A percentile compares a stretch with the other conserved stretches of the same genome.
Conservation (phyloP, 2,329 filamentous ascomycete genomes). For the Xylariaceae sp. region DNA sequence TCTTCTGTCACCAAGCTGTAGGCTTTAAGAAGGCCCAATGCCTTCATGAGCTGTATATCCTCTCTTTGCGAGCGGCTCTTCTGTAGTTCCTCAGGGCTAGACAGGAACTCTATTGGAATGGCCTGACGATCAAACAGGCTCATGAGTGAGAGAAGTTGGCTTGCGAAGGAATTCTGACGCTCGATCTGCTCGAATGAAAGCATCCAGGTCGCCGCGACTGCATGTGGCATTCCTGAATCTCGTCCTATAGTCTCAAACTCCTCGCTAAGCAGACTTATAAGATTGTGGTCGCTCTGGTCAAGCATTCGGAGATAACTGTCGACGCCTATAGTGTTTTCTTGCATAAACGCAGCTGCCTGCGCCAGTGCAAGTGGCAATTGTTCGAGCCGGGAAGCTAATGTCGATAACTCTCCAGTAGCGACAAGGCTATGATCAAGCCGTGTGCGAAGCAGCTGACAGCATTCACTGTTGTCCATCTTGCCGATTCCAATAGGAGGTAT, state of each 20-base stretch:
- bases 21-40: slow-evolving; percentile 3
- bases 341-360: slow-evolving; percentile 47
- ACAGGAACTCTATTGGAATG: slow-evolving; percentile 39
- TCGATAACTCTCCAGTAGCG: no score
- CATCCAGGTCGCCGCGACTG: slow-evolving; percentile 44
- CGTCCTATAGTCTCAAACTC: slow-evolving; percentile 42
- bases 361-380: slow-evolving; percentile 45
- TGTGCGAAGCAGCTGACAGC: slow-evolving; percentile 34
- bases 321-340: slow-evolving; percentile 37
- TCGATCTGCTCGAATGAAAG: slow-evolving; percentile 46
- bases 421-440: no score
- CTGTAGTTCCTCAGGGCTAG: no score
- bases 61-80: neutral
- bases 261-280: slow-evolving; percentile 38
- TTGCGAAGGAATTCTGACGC: slow-evolving; percentile 33
- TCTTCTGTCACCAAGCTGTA: slow-evolving; percentile 1
- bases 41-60: slow-evolving; percentile 22
- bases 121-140: slow-evolving; percentile 41
- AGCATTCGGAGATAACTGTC: slow-evolving; percentile 41
- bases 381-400: slow-evolving; percentile 38
- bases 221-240: slow-evolving; percentile 36
- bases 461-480: slow-evolving; percentile 40
- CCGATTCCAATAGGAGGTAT: slow-evolving; percentile 34
- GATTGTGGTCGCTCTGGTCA: slow-evolving; percentile 30
- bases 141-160: slow-evolving; percentile 44